These are phyloP conservation scores for Phlyctochytrium arcticum DNA, from an alignment of 192 early-diverging fungal genomes.

Conservation along the genomic window DNA sequence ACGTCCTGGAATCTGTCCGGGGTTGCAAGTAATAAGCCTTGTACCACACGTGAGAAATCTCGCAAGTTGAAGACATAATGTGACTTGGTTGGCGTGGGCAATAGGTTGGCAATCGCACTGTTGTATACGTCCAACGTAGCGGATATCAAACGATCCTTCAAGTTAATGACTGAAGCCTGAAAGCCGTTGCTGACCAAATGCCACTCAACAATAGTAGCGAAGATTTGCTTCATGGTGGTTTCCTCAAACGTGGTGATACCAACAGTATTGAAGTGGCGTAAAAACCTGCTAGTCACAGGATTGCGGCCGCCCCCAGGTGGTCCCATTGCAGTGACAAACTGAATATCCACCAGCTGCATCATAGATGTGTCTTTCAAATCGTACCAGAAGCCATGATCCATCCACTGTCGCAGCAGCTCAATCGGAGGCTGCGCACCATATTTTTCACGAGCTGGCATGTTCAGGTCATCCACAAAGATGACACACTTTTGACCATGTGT, in stretches of 20 bases:
- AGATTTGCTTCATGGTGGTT: constrained; percentile 51
- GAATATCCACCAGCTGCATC: constrained; percentile 57
- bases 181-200: constrained; percentile 44
- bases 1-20: constrained; percentile 44
- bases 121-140: constrained; percentile 51
- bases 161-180: constrained; percentile 19
- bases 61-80: constrained; percentile 61
- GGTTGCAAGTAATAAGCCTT: constrained; percentile 49
- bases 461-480: constrained; percentile 62
- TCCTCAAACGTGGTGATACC: constrained; percentile 53
- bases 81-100: constrained; percentile 56
- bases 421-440: constrained; percentile 62
- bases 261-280: constrained; percentile 56
- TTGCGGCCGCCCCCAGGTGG: constrained; percentile 59
- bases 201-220: constrained; percentile 56
- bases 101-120: constrained; percentile 46
- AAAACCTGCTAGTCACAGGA: constrained; percentile 49
- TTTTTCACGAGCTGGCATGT: constrained; percentile 60
- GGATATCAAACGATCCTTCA: constrained; percentile 39
- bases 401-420: constrained; percentile 57
- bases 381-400: constrained; percentile 50
- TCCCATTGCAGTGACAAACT: constrained; percentile 57
- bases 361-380: constrained; percentile 55
- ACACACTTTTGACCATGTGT: constrained; percentile 48
- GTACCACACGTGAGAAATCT: constrained; percentile 53